A percentile compares a stretch with the other conserved stretches of the same genome.
Conservation (phyloP, 495 filamentous ascomycete species). For the Immersiella caudata region DNA sequence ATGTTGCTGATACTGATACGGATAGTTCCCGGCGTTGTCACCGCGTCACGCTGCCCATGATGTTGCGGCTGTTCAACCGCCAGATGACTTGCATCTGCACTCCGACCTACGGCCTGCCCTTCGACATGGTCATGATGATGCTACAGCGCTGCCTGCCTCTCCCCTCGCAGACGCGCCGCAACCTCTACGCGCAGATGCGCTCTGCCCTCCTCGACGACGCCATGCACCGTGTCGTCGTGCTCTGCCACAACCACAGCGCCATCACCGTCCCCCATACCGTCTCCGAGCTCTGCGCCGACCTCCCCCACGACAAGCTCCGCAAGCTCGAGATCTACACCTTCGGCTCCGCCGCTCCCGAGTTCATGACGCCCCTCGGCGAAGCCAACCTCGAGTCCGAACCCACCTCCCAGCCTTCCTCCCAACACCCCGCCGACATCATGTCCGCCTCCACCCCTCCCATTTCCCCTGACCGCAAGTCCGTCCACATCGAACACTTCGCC, state of each 20-base stretch:
- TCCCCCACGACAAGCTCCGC: conserved; percentile 38
- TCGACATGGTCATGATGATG: conserved; percentile 36
- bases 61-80: conserved; percentile 40
- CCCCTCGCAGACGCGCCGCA: conserved; percentile 29
- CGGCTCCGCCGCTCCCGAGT: conserved; percentile 44
- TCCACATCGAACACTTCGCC: conserved; percentile 45
- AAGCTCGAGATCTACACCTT: conserved; percentile 52
- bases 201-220: conserved; percentile 39
- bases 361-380: conserved; percentile 39
- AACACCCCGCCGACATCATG: conserved; percentile 17
- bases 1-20: not conserved
- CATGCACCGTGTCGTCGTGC: conserved; percentile 39
- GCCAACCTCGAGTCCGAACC: conserved; percentile 20
- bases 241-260: conserved; percentile 42
- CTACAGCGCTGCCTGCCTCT: conserved; percentile 37
- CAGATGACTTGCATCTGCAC: conserved; percentile 40
- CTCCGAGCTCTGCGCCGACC: conserved; percentile 41
- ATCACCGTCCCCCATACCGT: conserved; percentile 39
- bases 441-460: not conserved
- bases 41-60: conserved; percentile 29
- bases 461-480: conserved; percentile 15
- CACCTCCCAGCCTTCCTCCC: not conserved
- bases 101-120: conserved; percentile 36
- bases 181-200: conserved; percentile 39
- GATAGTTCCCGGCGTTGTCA: conserved; percentile 31